Evolutionary conservation across 345 rosid species (phyloP), one percentile per base, ranked within the genome.

Genomic region (Eucalyptus sideroxylon): DNA sequence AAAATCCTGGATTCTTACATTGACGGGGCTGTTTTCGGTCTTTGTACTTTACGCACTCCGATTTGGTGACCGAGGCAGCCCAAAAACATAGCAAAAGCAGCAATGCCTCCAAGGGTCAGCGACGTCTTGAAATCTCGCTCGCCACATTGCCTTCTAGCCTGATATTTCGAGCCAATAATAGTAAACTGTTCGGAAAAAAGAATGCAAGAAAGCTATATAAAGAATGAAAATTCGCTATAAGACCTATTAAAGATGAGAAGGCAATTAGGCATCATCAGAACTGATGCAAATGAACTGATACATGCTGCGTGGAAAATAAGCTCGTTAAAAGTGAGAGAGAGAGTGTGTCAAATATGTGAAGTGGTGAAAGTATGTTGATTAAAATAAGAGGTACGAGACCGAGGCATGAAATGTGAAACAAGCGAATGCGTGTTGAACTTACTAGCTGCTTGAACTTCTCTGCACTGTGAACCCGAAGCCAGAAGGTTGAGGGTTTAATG

Each of bases 1-100:
- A 86, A 96, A 89, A 91, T 96, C 98, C 86, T 88, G 91, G 87
- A 96, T 93, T 90, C 99, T 94, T 69, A 86, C 92, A 85, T 87
- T 90, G 60, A 95, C 1, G 27, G 27, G 96, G 96, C 90, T 91
- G 94, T 44, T 89, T 93, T 65, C 96, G 95, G 87, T 97, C 97
- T 62, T 95, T 96, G 93, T 96, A 97, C 88, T 88, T 94, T 50
- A 90, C 10, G 90, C 94, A 92, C 16, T 87, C 83, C 88, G 91
- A 92, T n/a, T 89, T 91, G 26, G 92, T 80, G 59, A n/a, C 44
- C 7, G 45, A 44, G 30, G 87, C 88, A 69, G 92, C 92, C 86
- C 91, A 86, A 89, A 87, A 90, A 90, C 93, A 93, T 47, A 90
- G 86, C 14, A 93, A 89, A 56, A 94, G 87, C 87, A 90, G 82